Evolutionary conservation across 495 filamentous ascomycete species (phyloP).

Genomic region (Neurospora intermedia): DNA sequence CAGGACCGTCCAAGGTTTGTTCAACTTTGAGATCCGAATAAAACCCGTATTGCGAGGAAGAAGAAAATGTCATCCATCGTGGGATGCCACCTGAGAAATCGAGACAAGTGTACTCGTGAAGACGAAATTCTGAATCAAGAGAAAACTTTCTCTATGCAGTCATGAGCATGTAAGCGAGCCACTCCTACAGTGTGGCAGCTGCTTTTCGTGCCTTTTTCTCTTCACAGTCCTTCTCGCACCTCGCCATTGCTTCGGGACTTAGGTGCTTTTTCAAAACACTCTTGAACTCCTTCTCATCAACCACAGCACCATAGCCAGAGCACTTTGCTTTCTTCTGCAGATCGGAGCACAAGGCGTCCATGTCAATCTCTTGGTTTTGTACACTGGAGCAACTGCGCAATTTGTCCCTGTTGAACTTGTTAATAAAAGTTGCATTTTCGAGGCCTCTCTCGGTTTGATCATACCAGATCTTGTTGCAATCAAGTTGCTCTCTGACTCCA

Average conservation of each 20-base stretch:
- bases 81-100: background rate
- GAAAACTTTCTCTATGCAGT: background rate
- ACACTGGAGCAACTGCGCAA: constrained; percentile 80
- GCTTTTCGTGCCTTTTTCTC: background rate
- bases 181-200: background rate
- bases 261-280: constrained; percentile 55
- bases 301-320: constrained; percentile 83
- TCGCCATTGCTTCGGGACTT: constrained; percentile 7
- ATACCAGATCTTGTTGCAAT: constrained; percentile 90
- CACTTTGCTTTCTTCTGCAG: constrained; percentile 95
- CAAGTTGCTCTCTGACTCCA: constrained; percentile 50
- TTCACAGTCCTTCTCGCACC: background rate
- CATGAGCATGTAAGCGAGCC: background rate
- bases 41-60: background rate
- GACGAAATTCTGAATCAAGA: background rate
- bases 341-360: constrained; percentile 86
- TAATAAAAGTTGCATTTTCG: constrained; percentile 7
- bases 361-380: constrained; percentile 77
- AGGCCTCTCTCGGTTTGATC: constrained; percentile 16
- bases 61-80: background rate
- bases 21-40: background rate
- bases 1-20: background rate
- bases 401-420: constrained; percentile 60
- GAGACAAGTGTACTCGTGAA: background rate
- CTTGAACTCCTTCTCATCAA: constrained; percentile 82